Conservation (phyloP, 352 stramenopile genomes). For the Thraustotheca clavata region DNA sequence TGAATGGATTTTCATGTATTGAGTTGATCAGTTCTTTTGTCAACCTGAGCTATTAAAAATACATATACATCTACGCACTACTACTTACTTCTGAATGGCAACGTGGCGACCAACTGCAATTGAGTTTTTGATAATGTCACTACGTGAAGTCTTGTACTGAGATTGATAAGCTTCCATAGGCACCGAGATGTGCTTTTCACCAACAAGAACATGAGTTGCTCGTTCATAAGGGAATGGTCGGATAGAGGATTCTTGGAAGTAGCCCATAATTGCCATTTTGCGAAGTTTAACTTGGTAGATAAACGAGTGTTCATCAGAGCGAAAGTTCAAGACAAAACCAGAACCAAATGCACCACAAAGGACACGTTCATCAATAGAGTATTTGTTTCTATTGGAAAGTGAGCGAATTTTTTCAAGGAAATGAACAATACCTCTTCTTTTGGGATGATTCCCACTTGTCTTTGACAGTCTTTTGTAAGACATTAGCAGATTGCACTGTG, state of each 20-base stretch:
- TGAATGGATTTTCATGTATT: too few species aligned
- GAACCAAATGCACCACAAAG: constrained; percentile 59
- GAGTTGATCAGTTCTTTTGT: too few species aligned
- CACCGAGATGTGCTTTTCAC: constrained; percentile 1
- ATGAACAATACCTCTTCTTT: constrained; percentile 12
- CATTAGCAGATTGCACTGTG: background rate
- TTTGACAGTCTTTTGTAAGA: constrained; percentile 11
- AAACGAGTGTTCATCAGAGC: constrained; percentile 34
- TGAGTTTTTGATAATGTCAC: constrained; percentile 17
- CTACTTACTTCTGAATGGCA: too few species aligned
- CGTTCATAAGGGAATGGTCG: constrained; percentile 71
- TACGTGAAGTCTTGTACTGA: constrained; percentile 15
- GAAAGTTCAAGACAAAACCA: constrained; percentile 55
- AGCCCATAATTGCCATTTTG: constrained; percentile 56
- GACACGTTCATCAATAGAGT: constrained; percentile 65
- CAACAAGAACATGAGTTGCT: constrained; percentile 79
- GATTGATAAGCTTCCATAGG: constrained; percentile 20
- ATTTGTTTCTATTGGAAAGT: constrained; percentile 38
- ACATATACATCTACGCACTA: too few species aligned
- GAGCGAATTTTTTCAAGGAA: too few species aligned
- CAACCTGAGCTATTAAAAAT: too few species aligned
- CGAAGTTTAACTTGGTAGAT: constrained; percentile 76
- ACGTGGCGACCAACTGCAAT: constrained; percentile 2
- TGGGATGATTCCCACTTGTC: background rate
- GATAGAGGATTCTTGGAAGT: constrained; percentile 62